phyloP scores from a whole-genome alignment of 2,329 filamentous ascomycete genomes.

The Leptographium lundbergii region DNA sequence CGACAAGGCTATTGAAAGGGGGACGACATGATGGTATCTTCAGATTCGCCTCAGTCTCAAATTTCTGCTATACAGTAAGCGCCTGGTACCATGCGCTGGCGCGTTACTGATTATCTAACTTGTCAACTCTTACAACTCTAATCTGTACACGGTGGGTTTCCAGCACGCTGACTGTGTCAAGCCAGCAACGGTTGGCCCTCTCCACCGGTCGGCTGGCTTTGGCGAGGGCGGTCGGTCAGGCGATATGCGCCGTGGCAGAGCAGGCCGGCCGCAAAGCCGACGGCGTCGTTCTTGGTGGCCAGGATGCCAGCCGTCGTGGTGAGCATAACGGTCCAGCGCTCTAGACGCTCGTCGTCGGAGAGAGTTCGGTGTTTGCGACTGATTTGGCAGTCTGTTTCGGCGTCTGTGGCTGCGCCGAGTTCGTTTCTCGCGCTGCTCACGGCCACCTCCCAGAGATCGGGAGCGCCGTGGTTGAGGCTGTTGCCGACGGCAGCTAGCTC shows the following conservation, averaged over 20 bases:
- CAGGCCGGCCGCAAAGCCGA: slow-evolving; percentile 76
- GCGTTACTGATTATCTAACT: too few species aligned
- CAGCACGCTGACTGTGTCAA: neutral
- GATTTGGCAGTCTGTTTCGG: slow-evolving; percentile 7
- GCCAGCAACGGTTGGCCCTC: slow-evolving; percentile 21
- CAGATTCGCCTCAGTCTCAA: too few species aligned
- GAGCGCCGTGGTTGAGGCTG: slow-evolving; percentile 61
- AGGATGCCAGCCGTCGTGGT: slow-evolving; percentile 72
- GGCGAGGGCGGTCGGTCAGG: slow-evolving; percentile 12
- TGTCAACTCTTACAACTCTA: too few species aligned
- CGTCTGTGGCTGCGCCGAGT: neutral
- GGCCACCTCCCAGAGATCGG: slow-evolving; percentile 38
- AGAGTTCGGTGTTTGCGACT: slow-evolving; percentile 36
- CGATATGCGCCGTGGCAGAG: slow-evolving; percentile 61
- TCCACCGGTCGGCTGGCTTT: neutral
- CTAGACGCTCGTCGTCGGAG: slow-evolving; percentile 54
- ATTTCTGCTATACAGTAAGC: too few species aligned
- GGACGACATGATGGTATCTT: too few species aligned
- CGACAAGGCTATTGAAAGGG: too few species aligned
- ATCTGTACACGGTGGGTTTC: too few species aligned
- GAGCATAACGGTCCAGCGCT: slow-evolving; percentile 82
- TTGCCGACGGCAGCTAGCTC: slow-evolving; percentile 80
- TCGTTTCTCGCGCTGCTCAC: too few species aligned
- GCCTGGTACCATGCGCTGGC: too few species aligned
- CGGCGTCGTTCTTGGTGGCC: slow-evolving; percentile 79